A percentile compares a stretch with the other conserved stretches of the same genome.
Conservation (phyloP, 106 monocot species). For the Alisma plantagoaquatica region DNA sequence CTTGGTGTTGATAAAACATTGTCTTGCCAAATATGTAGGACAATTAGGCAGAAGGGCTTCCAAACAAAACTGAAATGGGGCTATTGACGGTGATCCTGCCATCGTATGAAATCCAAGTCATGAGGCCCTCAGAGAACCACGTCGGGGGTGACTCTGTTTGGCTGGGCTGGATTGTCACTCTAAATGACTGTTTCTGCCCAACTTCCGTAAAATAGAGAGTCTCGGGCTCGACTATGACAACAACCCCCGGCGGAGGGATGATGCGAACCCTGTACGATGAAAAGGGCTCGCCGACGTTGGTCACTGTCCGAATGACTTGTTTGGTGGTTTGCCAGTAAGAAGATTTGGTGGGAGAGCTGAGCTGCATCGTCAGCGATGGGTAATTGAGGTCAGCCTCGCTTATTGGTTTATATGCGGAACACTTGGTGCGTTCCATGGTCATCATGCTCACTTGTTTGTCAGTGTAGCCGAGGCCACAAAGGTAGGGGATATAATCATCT, state of each 20-base stretch:
- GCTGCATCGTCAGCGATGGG: background rate
- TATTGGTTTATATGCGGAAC: background rate
- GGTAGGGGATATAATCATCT: constrained; percentile 5
- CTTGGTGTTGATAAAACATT: no score
- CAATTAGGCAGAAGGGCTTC: no score
- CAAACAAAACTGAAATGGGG: background rate
- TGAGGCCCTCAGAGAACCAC: background rate
- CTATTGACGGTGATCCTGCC: background rate
- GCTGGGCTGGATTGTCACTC: background rate
- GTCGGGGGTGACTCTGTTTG: background rate
- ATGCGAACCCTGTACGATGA: background rate
- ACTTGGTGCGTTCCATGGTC: background rate
- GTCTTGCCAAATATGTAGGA: no score
- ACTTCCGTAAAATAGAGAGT: background rate
- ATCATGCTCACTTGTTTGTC: background rate
- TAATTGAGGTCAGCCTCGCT: constrained; percentile 4
- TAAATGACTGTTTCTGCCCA: constrained; percentile 1
- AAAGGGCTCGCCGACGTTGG: constrained; percentile 1
- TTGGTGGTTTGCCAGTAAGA: background rate
- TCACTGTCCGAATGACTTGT: background rate
- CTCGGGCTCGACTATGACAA: background rate
- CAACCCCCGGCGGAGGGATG: background rate
- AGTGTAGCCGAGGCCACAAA: constrained; percentile 8
- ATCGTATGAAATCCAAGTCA: constrained; percentile 9
- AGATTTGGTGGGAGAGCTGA: background rate